These are phyloP conservation scores for Fraxinus pennsylvanica DNA, from an alignment of 257 asterid genomes.

Conservation along the genomic window DNA sequence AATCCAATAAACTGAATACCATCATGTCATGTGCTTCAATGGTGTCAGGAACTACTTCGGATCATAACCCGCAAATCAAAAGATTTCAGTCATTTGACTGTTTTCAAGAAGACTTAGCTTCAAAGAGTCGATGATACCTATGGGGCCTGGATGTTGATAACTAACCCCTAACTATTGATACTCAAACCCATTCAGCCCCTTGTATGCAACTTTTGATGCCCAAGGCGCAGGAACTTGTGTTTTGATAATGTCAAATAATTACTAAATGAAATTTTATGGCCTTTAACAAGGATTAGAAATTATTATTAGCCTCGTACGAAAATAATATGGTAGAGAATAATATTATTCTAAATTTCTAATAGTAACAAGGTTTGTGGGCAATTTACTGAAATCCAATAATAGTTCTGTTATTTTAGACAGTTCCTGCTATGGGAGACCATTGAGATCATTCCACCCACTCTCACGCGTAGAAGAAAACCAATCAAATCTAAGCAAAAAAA, in stretches of 20 bases:
- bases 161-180: not conserved
- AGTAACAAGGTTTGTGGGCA: not conserved
- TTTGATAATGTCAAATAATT: not conserved
- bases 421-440: not conserved
- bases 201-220: not conserved
- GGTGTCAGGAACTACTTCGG: not conserved
- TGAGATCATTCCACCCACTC: not conserved
- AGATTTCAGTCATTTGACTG: not conserved
- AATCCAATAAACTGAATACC: not conserved
- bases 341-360: not conserved
- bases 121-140: not conserved
- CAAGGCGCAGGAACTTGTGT: not conserved
- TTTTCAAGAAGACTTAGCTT: not conserved
- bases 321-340: not conserved
- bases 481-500: not conserved
- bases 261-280: not conserved
- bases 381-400: not conserved
- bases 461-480: not conserved
- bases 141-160: not conserved
- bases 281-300: not conserved
- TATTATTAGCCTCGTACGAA: not conserved
- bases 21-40: conserved; percentile 9
- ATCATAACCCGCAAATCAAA: not conserved
- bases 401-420: not conserved
- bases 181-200: not conserved